Base-by-base conservation (phyloP, 495 filamentous ascomycete species). In the Copromyces sp. region DNA sequence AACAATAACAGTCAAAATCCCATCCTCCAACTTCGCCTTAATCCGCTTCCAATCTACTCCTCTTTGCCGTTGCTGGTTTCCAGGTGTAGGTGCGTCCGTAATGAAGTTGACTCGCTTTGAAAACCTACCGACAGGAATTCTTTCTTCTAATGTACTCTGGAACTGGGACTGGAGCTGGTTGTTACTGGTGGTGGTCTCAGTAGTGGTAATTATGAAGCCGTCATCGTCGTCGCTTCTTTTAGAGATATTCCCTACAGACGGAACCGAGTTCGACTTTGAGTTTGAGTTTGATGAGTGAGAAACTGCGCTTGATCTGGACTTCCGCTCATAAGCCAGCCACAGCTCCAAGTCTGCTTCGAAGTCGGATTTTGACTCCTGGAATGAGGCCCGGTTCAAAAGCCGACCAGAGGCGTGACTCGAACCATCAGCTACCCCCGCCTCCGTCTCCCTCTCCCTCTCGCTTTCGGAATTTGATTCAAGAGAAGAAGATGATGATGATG, bases 11-110 rank as follows among this genome's bases (percentile, higher is more conserved):
- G 83, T 77, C 70, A 90, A 75, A 2, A 90, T 76, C 71, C 91
- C 79, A 80, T 92, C 88, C 75, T 91, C 88, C 80, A 93, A 79
- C 79, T 89, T 94, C 3, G 92, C 93, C 2, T 83, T 87, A 78
- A 94, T 94, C 14, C 77, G 82, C 72, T 91, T 87, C 0, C 83
- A 83, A 77, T 91, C 87, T 3, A 94, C 84, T 75, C 90, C 90
- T 88, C 16, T 85, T 39, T 45, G 9, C 47, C 14, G 47, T 11
- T 59, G 12, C 24, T 59, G 47, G 4, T 59, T 11, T 29, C 24
- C 53, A 1, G 24, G 12, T 32, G 4, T 32, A 32, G 24, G 12
- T 8, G 53, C 2, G 11, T 32, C 16, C 5, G 12, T 8, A 61
- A 61, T 1, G 53, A 61, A 61, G 53, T 61, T 32, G 6, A 61